A percentile compares a stretch with the other conserved stretches of the same genome.
Evolutionary conservation across 1,284 basidiomycete species (phyloP).

Genomic region (Stygiomarasmius scandens): DNA sequence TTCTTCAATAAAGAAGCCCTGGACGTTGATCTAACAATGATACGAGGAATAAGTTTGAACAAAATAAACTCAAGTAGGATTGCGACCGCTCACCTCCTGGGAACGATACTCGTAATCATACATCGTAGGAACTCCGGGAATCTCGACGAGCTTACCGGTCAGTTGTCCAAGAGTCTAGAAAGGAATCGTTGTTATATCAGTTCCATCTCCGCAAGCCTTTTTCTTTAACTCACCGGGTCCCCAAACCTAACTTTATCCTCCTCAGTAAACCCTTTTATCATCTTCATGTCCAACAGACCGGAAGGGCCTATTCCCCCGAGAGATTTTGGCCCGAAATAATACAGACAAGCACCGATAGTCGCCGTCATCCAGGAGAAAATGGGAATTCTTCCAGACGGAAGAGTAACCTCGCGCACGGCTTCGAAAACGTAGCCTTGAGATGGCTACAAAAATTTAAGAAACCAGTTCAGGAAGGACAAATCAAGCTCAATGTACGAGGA

Average conservation of each 20-base stretch:
- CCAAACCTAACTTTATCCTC: not conserved
- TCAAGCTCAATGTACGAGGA: no score
- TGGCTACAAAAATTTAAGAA: not conserved
- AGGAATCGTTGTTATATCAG: no score
- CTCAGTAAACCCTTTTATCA: not conserved
- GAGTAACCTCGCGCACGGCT: conserved; percentile 1
- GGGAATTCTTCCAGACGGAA: not conserved
- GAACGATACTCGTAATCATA: conserved; percentile 22
- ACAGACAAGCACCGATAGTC: conserved; percentile 1
- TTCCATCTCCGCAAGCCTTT: no score
- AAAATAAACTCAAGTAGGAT: no score
- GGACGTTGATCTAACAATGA: no score
- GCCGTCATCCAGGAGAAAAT: conserved; percentile 13
- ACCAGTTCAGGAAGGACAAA: not conserved
- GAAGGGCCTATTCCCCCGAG: not conserved
- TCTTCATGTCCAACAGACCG: not conserved
- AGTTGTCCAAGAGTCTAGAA: not conserved
- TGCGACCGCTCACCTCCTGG: conserved; percentile 12
- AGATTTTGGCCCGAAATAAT: conserved; percentile 3
- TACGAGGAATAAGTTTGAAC: no score
- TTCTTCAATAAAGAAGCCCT: no score
- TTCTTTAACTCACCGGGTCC: not conserved
- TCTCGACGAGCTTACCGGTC: conserved; percentile 8
- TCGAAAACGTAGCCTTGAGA: conserved; percentile 6
- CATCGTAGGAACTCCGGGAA: conserved; percentile 20